Percentiles rank a stretch among this genome's conserved stretches.
Evolutionary conservation across 106 monocot genomes (phyloP).

Genomic region (Acanthochlamys bracteata): DNA sequence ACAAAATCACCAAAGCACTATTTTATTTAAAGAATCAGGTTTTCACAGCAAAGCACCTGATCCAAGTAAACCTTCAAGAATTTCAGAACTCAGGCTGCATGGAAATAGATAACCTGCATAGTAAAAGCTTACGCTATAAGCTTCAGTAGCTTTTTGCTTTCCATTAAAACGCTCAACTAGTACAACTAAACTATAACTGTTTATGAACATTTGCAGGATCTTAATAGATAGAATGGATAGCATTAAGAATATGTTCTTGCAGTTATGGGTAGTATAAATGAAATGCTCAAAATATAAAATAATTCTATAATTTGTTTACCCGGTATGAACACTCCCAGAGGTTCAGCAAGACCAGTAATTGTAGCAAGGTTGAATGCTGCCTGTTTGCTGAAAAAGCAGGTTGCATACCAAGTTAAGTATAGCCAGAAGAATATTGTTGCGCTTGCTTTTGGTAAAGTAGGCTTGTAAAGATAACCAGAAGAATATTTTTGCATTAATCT

Average conservation of each 20-base stretch:
- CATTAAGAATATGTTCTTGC: no score
- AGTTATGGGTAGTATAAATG: no score
- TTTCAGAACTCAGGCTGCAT: constrained; percentile 80
- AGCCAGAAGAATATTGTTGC: background rate
- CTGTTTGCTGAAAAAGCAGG: constrained; percentile 61
- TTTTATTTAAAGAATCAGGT: background rate
- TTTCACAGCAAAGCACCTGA: constrained; percentile 46
- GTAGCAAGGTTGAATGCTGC: constrained; percentile 89
- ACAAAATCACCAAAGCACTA: background rate
- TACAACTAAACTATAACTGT: no score
- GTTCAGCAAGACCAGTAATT: constrained; percentile 95
- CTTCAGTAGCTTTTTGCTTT: no score
- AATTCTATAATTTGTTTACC: constrained; percentile 31
- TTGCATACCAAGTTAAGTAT: background rate
- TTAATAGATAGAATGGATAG: no score
- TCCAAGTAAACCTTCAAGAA: constrained; percentile 97
- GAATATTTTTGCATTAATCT: no score
- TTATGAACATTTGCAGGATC: no score
- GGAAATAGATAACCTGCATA: constrained; percentile 90
- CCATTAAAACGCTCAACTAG: no score
- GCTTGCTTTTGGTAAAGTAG: no score
- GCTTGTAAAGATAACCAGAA: no score
- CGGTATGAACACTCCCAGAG: constrained; percentile 84
- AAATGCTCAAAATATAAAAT: background rate
- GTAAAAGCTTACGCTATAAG: background rate